These are phyloP conservation scores for Phaffia rhodozyma DNA, from an alignment of 1,284 basidiomycete genomes.

Conservation along the genomic window DNA sequence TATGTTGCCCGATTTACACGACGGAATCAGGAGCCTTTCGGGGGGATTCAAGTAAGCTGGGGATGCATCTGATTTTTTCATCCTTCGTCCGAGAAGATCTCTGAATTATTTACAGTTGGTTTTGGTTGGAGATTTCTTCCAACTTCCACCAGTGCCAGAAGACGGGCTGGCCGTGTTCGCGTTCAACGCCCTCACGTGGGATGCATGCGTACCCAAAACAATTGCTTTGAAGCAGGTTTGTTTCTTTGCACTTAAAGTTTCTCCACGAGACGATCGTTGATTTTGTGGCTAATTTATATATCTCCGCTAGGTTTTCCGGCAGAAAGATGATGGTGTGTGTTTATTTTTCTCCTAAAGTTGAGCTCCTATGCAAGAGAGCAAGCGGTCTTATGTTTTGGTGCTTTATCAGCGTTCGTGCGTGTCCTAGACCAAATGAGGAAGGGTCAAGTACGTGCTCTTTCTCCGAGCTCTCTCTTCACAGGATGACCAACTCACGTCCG, in stretches of 20 bases:
- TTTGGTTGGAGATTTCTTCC: slow-evolving; percentile 91
- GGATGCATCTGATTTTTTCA: not conserved
- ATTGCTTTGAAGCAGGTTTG: not conserved
- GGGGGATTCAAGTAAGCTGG: slow-evolving; percentile 65
- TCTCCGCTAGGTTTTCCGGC: not conserved
- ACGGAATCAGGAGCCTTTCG: slow-evolving; percentile 57
- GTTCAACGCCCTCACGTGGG: slow-evolving; percentile 71
- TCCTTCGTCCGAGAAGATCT: not conserved
- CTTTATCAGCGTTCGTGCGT: not conserved
- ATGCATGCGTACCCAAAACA: not conserved
- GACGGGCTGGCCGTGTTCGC: slow-evolving; percentile 44
- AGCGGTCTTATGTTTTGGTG: not conserved
- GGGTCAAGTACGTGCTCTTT: not conserved
- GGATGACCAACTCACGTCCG: too few relatives aligned
- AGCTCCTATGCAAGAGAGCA: too few relatives aligned
- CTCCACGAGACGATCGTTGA: too few relatives aligned
- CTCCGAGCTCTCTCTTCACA: too few relatives aligned
- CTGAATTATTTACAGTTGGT: slow-evolving; percentile 50
- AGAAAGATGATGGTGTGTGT: not conserved
- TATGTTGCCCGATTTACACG: slow-evolving; percentile 52
- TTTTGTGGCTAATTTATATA: not conserved
- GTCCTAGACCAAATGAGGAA: slow-evolving; percentile 3
- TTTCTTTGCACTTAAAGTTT: not conserved
- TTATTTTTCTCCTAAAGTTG: too few relatives aligned
- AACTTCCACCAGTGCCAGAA: slow-evolving; percentile 72